Percentiles rank a stretch among this genome's conserved stretches.
phyloP scores from a whole-genome alignment of 148 eudicot species.

The Rhododendron henanense region DNA sequence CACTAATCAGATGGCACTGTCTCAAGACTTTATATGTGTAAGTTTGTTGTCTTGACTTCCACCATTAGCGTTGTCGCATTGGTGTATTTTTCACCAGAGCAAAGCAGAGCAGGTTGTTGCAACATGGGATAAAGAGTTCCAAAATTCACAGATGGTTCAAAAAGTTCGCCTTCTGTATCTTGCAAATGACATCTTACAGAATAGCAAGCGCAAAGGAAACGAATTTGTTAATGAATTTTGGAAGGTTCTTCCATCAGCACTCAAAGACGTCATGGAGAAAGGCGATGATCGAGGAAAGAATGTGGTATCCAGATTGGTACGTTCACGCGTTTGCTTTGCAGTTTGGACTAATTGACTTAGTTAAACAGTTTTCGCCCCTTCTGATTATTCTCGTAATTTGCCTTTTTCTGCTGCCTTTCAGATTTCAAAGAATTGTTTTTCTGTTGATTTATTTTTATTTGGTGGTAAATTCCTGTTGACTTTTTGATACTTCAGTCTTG shows the following conservation, averaged over 20 bases:
- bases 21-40: neutral
- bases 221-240: slow-evolving; percentile 93
- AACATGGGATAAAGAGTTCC: slow-evolving; percentile 90
- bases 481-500: neutral
- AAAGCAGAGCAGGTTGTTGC: slow-evolving; percentile 82
- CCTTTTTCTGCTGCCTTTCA: neutral
- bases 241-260: slow-evolving; percentile 95
- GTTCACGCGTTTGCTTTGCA: slow-evolving; percentile 12
- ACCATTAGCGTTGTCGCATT: slow-evolving; percentile 77
- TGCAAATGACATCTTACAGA: slow-evolving; percentile 94
- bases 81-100: slow-evolving; percentile 96
- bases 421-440: neutral
- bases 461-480: neutral
- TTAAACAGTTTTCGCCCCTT: neutral
- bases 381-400: neutral
- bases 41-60: slow-evolving; percentile 43
- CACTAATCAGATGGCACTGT: neutral
- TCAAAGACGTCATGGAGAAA: slow-evolving; percentile 65
- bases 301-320: slow-evolving; percentile 84
- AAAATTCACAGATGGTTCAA: slow-evolving; percentile 48
- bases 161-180: slow-evolving; percentile 83
- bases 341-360: neutral
- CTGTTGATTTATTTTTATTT: neutral
- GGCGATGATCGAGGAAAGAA: slow-evolving; percentile 75
- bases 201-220: slow-evolving; percentile 96